Base-by-base conservation (phyloP, 257 asterid genomes). In the Henckelia pumila region DNA sequence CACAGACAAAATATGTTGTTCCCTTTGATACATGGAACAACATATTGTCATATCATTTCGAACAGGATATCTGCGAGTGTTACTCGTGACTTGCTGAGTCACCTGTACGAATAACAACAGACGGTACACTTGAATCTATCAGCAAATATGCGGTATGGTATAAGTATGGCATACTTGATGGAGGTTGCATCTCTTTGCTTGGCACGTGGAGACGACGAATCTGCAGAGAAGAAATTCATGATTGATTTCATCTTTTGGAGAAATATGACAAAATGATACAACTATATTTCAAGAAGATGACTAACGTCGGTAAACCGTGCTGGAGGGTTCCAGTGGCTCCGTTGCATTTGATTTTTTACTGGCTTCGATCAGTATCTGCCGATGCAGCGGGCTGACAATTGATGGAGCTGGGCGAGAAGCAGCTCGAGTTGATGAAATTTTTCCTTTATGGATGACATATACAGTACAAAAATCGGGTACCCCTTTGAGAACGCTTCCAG, bases 381-480 rank as follows among this genome's bases (percentile, higher is more conserved):
- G 83, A 58, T 96, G 95, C 65, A 89, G 88, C 9, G 95, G 93
- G 79, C 81, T 84, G 57, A 77, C 74, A 59, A 82, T 74, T 21
- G 82, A 71, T 16, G 98, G 97, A 6, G 88, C 78, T 1, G 87
- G 89, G 17, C 96, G 92, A 1, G 88, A 64, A 11, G 98, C 92
- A 40, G 95, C 71, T 66, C 84, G 78, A 2, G 96, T 85, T 8
- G 97, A 79, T 6, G 86, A 76, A 62, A 90, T 83, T 85, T 93
- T 93, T 59, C 96, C 97, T 82, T 88, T 93, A 70, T 89, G 78
- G 78, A 93, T 86, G 53, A 86, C 75, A 77, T 83, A 90, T 62
- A 84, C 85, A 1, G 92, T 79, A 78, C 98, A 93, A 76, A 83
- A 92, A 71, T 92, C 97, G 0, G 98, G 97, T 49, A 80, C 85